phyloP scores from a whole-genome alignment of 345 rosid genomes.

The Dimocarpus longan region DNA sequence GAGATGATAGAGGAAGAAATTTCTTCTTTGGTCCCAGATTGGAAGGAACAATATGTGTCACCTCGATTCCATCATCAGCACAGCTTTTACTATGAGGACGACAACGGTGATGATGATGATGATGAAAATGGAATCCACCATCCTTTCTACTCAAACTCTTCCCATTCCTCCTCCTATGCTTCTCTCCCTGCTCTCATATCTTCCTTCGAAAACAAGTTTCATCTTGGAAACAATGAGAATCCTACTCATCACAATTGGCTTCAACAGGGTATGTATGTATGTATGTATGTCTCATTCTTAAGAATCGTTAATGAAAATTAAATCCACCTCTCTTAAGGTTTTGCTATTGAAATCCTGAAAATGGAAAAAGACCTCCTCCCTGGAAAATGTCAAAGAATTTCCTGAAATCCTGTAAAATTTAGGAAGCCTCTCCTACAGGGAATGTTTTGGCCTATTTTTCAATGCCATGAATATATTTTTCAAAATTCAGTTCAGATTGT shows the following conservation, averaged over 20 bases:
- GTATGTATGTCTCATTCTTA: too few species aligned
- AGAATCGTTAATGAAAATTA: too few species aligned
- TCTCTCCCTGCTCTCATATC: slow-evolving; percentile 40
- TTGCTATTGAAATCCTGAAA: too few species aligned
- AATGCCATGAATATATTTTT: not conserved
- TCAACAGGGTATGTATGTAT: slow-evolving; percentile 16
- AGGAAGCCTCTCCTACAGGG: too few species aligned
- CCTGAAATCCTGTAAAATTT: not conserved
- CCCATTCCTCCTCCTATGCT: slow-evolving; percentile 62
- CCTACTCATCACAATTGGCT: slow-evolving; percentile 28
- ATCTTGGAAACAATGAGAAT: slow-evolving; percentile 6
- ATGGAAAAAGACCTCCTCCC: too few species aligned
- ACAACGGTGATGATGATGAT: slow-evolving; percentile 36
- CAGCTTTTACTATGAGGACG: slow-evolving; percentile 47
- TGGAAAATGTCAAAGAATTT: not conserved
- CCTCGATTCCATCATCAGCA: slow-evolving; percentile 36
- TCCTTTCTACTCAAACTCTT: slow-evolving; percentile 46
- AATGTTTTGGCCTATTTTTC: too few species aligned
- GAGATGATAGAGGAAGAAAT: slow-evolving; percentile 81
- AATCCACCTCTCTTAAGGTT: too few species aligned
- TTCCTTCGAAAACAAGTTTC: slow-evolving; percentile 18
- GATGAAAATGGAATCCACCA: slow-evolving; percentile 24
- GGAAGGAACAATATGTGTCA: slow-evolving; percentile 43
- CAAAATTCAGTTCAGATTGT: not conserved
- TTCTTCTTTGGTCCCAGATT: slow-evolving; percentile 63